Evolutionary conservation across 2,329 filamentous ascomycete species (phyloP).

Genomic region (Penicillium sp.): DNA sequence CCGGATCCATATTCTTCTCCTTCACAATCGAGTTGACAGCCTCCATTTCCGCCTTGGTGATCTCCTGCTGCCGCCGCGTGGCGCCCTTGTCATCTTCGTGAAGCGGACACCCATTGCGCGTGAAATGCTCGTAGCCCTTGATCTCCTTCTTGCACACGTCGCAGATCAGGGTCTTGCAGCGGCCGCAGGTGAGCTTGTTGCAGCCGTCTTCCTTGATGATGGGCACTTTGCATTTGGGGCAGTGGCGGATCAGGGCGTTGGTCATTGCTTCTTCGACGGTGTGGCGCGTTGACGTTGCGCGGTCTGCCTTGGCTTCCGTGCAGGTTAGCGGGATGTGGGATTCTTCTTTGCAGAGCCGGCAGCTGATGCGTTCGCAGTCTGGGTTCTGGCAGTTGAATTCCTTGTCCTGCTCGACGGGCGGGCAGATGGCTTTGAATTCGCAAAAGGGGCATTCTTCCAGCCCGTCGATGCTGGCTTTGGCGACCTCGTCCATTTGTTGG

Average conservation of each 20-base stretch:
- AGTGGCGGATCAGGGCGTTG: slow-evolving; percentile 69
- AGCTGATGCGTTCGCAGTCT: slow-evolving; percentile 61
- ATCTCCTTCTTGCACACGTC: slow-evolving; percentile 60
- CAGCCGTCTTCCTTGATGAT: slow-evolving; percentile 78
- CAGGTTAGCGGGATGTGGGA: slow-evolving; percentile 72
- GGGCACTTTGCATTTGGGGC: slow-evolving; percentile 61
- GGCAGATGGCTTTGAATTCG: slow-evolving; percentile 71
- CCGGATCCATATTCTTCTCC: slow-evolving; percentile 14
- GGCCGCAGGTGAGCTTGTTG: slow-evolving; percentile 75
- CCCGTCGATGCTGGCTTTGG: slow-evolving; percentile 66
- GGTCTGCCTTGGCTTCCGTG: slow-evolving; percentile 60
- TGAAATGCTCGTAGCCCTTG: slow-evolving; percentile 65
- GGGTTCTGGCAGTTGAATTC: slow-evolving; percentile 70
- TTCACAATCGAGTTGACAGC: slow-evolving; percentile 26
- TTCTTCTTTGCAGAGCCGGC: slow-evolving; percentile 63
- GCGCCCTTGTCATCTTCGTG: slow-evolving; percentile 15
- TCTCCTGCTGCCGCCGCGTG: slow-evolving; percentile 22
- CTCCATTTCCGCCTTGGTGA: slow-evolving; percentile 25
- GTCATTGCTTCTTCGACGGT: slow-evolving; percentile 82
- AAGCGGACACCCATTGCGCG: slow-evolving; percentile 33
- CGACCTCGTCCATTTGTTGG: slow-evolving; percentile 66
- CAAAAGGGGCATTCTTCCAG: slow-evolving; percentile 78
- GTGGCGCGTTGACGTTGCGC: slow-evolving; percentile 59
- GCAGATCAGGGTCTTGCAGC: slow-evolving; percentile 54
- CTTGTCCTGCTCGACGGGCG: slow-evolving; percentile 61